A percentile compares a stretch with the other conserved stretches of the same genome.
Conservation (phyloP, 1,284 basidiomycete genomes). For the Paramarasmius palmivorus region DNA sequence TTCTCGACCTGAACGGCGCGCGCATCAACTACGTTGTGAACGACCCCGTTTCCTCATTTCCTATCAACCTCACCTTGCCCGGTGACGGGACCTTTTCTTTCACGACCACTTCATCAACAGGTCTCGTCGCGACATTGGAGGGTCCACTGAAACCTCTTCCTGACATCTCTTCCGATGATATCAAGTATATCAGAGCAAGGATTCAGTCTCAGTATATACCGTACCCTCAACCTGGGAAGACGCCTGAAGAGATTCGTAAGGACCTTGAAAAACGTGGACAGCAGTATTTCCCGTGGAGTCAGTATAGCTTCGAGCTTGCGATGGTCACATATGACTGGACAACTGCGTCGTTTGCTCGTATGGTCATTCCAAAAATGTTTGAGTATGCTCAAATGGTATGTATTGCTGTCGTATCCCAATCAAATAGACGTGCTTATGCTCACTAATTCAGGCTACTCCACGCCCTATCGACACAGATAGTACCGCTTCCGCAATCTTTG, state of each 20-base stretch:
- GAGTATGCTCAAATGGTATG: slow-evolving; percentile 9
- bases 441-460: no score
- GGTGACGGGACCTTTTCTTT: no score
- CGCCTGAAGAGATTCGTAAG: slow-evolving; percentile 2
- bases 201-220: background rate
- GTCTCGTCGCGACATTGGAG: background rate
- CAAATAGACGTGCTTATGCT: no score
- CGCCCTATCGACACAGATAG: slow-evolving; percentile 11
- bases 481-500: no score
- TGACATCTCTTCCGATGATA: background rate
- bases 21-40: no score
- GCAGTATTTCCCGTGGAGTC: slow-evolving; percentile 11
- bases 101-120: background rate
- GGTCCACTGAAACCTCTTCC: background rate
- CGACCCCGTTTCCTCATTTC: background rate
- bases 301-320: slow-evolving; percentile 12
- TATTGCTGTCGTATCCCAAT: background rate
- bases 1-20: no score
- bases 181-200: background rate
- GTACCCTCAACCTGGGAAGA: background rate
- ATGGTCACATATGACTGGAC: slow-evolving; percentile 14
- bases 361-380: slow-evolving; percentile 13
- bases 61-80: background rate
- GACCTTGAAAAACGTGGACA: no score
- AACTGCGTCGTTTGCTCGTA: slow-evolving; percentile 12